Conservation (phyloP, 192 early-diverging fungal species). For the Backusella tarrabulga region DNA sequence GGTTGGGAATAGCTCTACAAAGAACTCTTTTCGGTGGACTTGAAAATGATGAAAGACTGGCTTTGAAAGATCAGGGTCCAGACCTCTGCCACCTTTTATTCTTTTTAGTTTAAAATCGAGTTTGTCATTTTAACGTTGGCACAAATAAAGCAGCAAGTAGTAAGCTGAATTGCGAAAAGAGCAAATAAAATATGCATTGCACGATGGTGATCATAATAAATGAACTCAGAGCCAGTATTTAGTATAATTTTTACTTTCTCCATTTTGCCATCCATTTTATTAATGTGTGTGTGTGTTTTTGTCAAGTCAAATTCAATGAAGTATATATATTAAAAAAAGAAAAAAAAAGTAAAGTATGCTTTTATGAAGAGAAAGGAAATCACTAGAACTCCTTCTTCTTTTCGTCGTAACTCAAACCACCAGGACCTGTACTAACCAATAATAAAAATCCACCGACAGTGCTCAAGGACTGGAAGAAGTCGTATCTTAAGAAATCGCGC, state of each 20-base stretch:
- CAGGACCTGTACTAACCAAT: constrained; percentile 88
- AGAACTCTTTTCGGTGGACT: too few species aligned
- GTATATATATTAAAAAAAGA: not conserved
- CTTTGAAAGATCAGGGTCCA: not conserved
- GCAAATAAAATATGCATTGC: not conserved
- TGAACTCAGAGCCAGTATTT: not conserved
- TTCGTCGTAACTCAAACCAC: constrained; percentile 93
- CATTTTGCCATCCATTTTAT: not conserved
- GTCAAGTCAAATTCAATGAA: not conserved
- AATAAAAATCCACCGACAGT: constrained; percentile 95
- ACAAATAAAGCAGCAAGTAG: not conserved
- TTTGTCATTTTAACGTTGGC: not conserved
- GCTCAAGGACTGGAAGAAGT: constrained; percentile 99
- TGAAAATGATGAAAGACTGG: not conserved
- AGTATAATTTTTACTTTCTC: not conserved
- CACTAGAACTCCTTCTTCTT: constrained; percentile 93
- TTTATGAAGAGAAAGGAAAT: not conserved
- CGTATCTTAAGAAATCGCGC: constrained; percentile 95
- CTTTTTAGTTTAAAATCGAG: not conserved
- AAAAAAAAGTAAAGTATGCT: not conserved
- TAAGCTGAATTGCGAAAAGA: not conserved
- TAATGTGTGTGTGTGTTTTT: not conserved
- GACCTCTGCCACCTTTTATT: not conserved
- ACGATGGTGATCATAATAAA: not conserved
- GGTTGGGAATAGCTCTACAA: too few species aligned